Percentiles rank a stretch among this genome's conserved stretches.
These are phyloP conservation scores for Malassezia sp. DNA, from an alignment of 1,284 basidiomycete genomes.

Conservation along the genomic window DNA sequence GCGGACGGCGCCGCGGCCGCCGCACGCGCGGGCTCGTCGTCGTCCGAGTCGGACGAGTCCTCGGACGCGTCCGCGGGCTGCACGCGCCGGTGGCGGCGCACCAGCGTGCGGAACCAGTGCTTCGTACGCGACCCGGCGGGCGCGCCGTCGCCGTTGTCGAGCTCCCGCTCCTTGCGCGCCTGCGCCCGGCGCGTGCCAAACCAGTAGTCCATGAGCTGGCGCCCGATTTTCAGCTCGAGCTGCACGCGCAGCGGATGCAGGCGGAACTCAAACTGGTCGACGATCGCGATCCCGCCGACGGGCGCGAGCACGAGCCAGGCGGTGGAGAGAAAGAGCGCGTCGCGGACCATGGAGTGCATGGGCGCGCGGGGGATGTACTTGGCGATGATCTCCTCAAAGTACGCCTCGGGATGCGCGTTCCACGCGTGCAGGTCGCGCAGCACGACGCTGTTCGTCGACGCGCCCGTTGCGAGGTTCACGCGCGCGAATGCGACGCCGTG, in stretches of 20 bases:
- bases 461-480: slow-evolving; percentile 78
- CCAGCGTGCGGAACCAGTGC: slow-evolving; percentile 6
- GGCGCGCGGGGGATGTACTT: slow-evolving; percentile 49
- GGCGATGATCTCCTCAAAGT: slow-evolving; percentile 78
- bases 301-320: slow-evolving; percentile 50
- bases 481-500: slow-evolving; percentile 69
- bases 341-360: slow-evolving; percentile 32
- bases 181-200: slow-evolving; percentile 50
- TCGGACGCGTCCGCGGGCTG: neutral
- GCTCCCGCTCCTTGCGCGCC: slow-evolving; percentile 12
- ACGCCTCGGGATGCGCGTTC: slow-evolving; percentile 70
- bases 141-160: too few relatives aligned
- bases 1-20: neutral
- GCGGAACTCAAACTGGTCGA: slow-evolving; percentile 68
- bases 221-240: slow-evolving; percentile 69
- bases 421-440: slow-evolving; percentile 70
- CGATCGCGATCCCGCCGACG: slow-evolving; percentile 84
- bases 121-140: slow-evolving; percentile 13
- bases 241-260: slow-evolving; percentile 65
- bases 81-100: neutral
- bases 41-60: neutral
- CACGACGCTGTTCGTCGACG: slow-evolving; percentile 65
- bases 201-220: slow-evolving; percentile 76
- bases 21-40: slow-evolving; percentile 1
- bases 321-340: slow-evolving; percentile 32